Conservation (phyloP, 495 filamentous ascomycete genomes). For the Aspergillus sclerotioniger region DNA sequence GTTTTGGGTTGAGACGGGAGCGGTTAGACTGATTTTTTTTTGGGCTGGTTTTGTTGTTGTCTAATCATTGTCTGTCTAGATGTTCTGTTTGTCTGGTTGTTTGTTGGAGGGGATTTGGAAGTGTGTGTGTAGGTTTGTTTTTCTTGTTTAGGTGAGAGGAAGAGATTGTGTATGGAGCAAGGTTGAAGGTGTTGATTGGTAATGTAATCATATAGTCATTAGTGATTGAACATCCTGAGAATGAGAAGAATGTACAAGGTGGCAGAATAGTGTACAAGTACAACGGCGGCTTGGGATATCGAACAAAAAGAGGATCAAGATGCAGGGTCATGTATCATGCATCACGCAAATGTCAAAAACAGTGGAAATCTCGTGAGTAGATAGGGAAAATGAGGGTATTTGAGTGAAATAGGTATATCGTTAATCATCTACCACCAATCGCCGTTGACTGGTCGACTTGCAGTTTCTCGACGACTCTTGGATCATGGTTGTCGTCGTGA, state of each 20-base stretch:
- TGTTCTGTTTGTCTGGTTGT: too few species aligned
- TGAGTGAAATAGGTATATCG: background rate
- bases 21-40: too few species aligned
- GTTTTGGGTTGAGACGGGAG: too few species aligned
- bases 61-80: too few species aligned
- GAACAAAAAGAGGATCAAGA: background rate
- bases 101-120: too few species aligned
- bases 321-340: constrained; percentile 3
- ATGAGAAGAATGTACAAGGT: background rate
- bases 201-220: background rate
- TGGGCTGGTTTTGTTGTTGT: background rate
- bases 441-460: constrained; percentile 24
- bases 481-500: constrained; percentile 38
- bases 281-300: background rate
- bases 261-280: background rate
- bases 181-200: too few species aligned
- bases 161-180: background rate
- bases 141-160: background rate
- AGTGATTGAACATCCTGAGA: background rate
- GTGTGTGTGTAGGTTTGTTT: too few species aligned
- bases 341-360: background rate
- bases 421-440: constrained; percentile 26
- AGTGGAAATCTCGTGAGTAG: background rate
- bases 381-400: background rate
- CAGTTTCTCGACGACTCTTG: constrained; percentile 24